Evolutionary conservation across 2,329 filamentous ascomycete genomes (phyloP).

Genomic region (Periconia sp.): DNA sequence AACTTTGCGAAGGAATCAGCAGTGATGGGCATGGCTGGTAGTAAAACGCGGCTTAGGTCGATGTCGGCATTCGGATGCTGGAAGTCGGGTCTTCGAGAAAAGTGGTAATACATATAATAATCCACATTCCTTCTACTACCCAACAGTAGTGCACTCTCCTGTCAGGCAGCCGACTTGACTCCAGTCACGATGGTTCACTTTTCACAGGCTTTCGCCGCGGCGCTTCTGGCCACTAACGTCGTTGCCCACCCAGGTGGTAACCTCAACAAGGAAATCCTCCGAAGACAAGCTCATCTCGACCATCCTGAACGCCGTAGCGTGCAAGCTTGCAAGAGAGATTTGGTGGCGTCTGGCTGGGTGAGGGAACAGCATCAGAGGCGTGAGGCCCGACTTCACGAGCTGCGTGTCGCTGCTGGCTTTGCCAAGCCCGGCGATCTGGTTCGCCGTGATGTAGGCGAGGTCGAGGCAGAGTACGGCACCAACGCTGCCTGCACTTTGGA

Average conservation of each 20-base stretch:
- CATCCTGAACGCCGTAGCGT: slow-evolving; percentile 44
- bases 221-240: slow-evolving; percentile 26
- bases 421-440: slow-evolving; percentile 31
- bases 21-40: not conserved
- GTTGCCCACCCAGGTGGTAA: slow-evolving; percentile 47
- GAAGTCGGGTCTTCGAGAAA: slow-evolving; percentile 6
- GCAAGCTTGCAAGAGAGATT: slow-evolving; percentile 31
- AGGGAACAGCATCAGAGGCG: slow-evolving; percentile 41
- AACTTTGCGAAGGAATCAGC: not conserved
- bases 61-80: slow-evolving; percentile 11
- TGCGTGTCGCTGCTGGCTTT: slow-evolving; percentile 41
- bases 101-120: slow-evolving; percentile 24
- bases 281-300: slow-evolving; percentile 35
- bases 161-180: not conserved
- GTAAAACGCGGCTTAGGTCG: slow-evolving; percentile 8
- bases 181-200: slow-evolving; percentile 31
- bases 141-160: not conserved
- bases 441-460: slow-evolving; percentile 29
- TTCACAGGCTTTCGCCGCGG: slow-evolving; percentile 22
- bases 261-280: slow-evolving; percentile 31
- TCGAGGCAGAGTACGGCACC: slow-evolving; percentile 27
- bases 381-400: slow-evolving; percentile 39
- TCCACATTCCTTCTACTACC: not conserved
- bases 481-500: slow-evolving; percentile 36
- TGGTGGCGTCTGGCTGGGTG: slow-evolving; percentile 35